Conservation (phyloP, 768 basidiomycete genomes). For the Boletales sp. region DNA sequence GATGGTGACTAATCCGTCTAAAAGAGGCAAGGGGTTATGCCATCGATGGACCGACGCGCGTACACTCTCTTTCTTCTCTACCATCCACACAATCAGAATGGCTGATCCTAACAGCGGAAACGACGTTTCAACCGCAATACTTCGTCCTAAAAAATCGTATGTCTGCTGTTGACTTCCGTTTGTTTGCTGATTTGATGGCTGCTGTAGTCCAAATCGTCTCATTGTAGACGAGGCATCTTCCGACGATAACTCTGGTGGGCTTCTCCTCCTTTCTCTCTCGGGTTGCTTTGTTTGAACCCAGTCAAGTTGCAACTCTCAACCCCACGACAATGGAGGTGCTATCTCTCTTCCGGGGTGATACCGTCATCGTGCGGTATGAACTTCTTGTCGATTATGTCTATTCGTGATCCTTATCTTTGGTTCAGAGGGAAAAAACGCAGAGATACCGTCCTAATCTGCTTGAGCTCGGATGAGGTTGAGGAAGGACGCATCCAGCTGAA, state of each 20-base stretch:
- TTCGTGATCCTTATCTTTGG: no score
- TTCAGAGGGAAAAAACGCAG: constrained; percentile 92
- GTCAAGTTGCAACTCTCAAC: constrained; percentile 85
- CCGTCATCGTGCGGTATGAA: constrained; percentile 81
- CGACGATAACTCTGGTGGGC: constrained; percentile 93
- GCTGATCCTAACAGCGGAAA: constrained; percentile 87
- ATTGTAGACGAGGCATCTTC: constrained; percentile 92
- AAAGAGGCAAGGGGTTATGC: no score
- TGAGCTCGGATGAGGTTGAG: constrained; percentile 94
- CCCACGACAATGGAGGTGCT: constrained; percentile 95
- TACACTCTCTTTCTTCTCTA: no score
- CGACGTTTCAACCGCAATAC: constrained; percentile 91
- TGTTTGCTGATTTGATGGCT: constrained; percentile 14
- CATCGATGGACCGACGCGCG: no score
- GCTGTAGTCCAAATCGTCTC: constrained; percentile 85
- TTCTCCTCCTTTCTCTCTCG: not conserved
- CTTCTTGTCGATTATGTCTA: constrained; percentile 10
- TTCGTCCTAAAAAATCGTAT: constrained; percentile 97
- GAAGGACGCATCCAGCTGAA: constrained; percentile 98
- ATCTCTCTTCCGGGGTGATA: constrained; percentile 94
- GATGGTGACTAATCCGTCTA: no score
- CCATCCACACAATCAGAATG: constrained; percentile 31
- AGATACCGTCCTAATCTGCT: constrained; percentile 95
- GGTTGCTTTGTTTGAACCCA: constrained; percentile 14
- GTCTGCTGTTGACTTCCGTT: constrained; percentile 31